Base-by-base conservation (phyloP, 2,329 filamentous ascomycete species). In the Thyridium curvatum region DNA sequence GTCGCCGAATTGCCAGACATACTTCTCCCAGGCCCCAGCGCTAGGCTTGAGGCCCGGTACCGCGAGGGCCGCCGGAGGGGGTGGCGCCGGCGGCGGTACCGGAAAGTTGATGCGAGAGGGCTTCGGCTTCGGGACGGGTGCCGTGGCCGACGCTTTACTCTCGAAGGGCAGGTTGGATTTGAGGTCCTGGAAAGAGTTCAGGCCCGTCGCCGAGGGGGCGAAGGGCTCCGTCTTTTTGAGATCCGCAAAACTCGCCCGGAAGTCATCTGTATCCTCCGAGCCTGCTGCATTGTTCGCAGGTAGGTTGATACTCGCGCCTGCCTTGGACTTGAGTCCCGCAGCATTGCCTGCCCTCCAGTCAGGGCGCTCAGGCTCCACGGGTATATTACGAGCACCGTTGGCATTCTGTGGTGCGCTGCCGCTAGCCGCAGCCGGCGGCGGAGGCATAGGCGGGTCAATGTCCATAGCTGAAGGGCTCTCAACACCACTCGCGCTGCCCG, bases 401-500 rank as follows among this genome's bases (percentile, higher is more conserved):
- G 50, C 40, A 26, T 15, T 58, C 52, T 12, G 52, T 31, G 9
- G 44, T 41, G 39, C 45, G 54, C 18, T 26, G 38, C 44, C 17
- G 46, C 30, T 34, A 46, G 44, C 12, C 42, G 43, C 9, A 48
- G 43, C 8, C 35, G 41, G 28, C 35, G 50, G 37, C 35, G 55
- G 46, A 31, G 52, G 38, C 16, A 55, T 55, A 15, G 76, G 74
- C 4, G 72, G 68, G 49, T 83, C 79, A 37, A 83, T 80, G 46
- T 83, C 79, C 79, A 83, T 83, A 12, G 77, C 75, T 41, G 71
- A 74, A 3, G 76, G 72, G 45, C 71, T 77, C 29, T 65, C 65
- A 10, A 56, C 54, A 15, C 47, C 45, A 6, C 45, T 40, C 45
- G 35, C 60, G 58, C 30, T 53, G 44, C 60, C 61, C 56, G 30